Conservation (phyloP, 2,329 filamentous ascomycete genomes). For the Aspergillus vadensis region DNA sequence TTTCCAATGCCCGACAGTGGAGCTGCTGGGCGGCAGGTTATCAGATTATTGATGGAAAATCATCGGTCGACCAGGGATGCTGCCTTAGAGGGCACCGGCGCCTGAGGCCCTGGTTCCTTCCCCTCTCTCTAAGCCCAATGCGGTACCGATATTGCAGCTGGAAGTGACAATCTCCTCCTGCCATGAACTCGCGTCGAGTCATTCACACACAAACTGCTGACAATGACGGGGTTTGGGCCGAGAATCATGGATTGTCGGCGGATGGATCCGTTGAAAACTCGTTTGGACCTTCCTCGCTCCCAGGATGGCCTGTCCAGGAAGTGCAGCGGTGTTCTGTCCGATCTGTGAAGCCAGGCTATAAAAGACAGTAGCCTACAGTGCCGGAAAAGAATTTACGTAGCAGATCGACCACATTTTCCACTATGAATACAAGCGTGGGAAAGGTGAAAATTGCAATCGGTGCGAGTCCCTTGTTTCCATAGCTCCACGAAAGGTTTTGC, state of each 20-base stretch:
- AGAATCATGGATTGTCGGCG: too few species aligned
- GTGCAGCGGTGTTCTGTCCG: too few species aligned
- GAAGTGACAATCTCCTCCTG: too few species aligned
- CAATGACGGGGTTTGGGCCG: too few species aligned
- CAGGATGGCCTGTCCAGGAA: too few species aligned
- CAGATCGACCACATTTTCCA: not conserved
- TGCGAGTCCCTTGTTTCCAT: not conserved
- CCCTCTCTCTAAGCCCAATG: not conserved
- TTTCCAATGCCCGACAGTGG: not conserved
- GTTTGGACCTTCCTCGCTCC: too few species aligned
- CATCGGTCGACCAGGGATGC: not conserved
- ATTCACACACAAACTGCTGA: too few species aligned
- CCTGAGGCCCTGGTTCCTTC: not conserved
- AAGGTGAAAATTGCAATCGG: slow-evolving; percentile 17
- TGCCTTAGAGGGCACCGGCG: not conserved
- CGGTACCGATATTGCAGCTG: too few species aligned
- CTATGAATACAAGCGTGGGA: not conserved
- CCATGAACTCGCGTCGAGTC: too few species aligned
- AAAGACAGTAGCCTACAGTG: not conserved
- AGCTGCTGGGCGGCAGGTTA: not conserved
- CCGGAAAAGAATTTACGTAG: not conserved
- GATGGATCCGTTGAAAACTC: too few species aligned
- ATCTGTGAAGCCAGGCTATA: not conserved
- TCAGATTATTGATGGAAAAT: not conserved
- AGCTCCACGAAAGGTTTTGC: too few species aligned